These are phyloP conservation scores for Eucalyptus erythrocorys DNA, from an alignment of 345 rosid species.

Conservation along the genomic window DNA sequence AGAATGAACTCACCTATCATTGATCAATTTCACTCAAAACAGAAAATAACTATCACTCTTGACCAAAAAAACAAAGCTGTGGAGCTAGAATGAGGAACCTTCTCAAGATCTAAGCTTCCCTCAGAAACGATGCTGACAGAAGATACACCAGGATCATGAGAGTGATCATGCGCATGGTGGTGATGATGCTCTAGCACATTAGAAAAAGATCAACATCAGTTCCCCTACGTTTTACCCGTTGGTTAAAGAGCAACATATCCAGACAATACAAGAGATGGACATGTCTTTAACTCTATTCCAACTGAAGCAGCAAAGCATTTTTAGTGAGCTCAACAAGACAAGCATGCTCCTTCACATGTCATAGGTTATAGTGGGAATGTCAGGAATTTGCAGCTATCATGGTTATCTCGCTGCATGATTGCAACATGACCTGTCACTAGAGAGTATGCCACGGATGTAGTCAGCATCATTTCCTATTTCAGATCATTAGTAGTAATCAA, in stretches of 20 bases:
- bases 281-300: background rate
- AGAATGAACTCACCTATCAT: background rate
- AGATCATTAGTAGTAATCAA: background rate
- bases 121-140: conserved; percentile 92
- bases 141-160: conserved; percentile 94
- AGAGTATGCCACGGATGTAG: background rate
- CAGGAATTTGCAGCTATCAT: background rate
- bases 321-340: background rate
- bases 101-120: conserved; percentile 91
- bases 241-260: background rate
- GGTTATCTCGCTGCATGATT: background rate
- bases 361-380: background rate
- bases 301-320: background rate
- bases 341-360: background rate
- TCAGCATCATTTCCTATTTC: background rate
- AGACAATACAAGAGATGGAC: background rate
- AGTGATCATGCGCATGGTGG: conserved; percentile 75
- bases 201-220: background rate
- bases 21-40: background rate
- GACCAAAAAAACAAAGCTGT: background rate
- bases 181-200: conserved; percentile 58
- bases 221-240: background rate
- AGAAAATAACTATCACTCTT: background rate
- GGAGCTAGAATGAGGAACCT: conserved; percentile 22
- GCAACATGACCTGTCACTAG: background rate